Base-by-base conservation (phyloP, 2,329 filamentous ascomycete genomes). In the Neopestalotiopsis rosae region DNA sequence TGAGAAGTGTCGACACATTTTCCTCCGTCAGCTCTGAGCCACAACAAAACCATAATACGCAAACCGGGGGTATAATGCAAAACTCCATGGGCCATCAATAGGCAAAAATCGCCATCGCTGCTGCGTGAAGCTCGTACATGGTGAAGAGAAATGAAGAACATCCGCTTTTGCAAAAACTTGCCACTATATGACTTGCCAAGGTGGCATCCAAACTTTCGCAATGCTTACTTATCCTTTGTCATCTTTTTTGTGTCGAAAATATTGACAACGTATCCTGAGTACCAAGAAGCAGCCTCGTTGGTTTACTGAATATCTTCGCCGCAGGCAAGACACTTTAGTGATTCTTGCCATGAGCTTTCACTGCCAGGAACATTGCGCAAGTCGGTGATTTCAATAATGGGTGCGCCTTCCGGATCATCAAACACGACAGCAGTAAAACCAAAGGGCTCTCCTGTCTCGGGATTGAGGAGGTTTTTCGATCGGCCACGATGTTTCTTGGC, bases 341-440 rank as follows among this genome's bases (percentile, higher is more conserved):
- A 81, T 74, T 89, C 86, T 12, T 81, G 84, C 88, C 88, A 90
- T 10, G 78, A 79, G 76, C 85, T 87, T 40, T 84, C 83, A 2
- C 86, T 86, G 10, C 83, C 85, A 2, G 76, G 75, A 6, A 89
- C 78, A 10, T 81, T 79, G 61, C 88, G 82, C 61, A 88, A 76
- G 71, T 89, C 88, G 32, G 76, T 82, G 65, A 89, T 84, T 71
- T 88, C 84, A 65, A 89, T 81, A 28, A 82, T 76, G 0, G 86
- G 84, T 20, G 85, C 84, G 3, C 82, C 84, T 3, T 79, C 77
- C 4, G 30, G 34, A 52, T 84, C 83, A 74, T 86, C 83, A 70
- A 81, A 80, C 30, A 89, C 79, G 2, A 77, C 79, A 3, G 85
- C 88, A 63, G 86, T 81, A 68, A 89, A 89, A 5, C 86, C 73